Base-by-base conservation (phyloP, 2,329 filamentous ascomycete genomes). In the Fusarium poae region DNA sequence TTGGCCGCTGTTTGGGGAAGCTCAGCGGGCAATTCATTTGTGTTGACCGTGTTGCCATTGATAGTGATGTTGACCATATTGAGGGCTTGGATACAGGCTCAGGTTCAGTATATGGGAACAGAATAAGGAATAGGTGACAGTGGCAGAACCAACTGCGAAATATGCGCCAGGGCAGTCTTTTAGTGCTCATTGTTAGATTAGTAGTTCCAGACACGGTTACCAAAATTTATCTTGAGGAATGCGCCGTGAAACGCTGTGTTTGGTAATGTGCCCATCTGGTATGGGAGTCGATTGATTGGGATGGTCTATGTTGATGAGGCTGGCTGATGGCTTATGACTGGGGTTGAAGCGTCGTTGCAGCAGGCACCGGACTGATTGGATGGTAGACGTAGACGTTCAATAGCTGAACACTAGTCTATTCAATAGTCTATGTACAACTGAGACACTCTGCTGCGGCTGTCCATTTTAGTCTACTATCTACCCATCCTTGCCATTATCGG, bases 71-170 rank as follows among this genome's bases (percentile, higher is more conserved):
- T 35, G 7, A 11, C 34, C 34, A 35, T 35, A 8, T 6, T 35
- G 34, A n/a, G 9, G n/a, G 34, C 0, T n/a, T 3, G 34, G 18
- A 18, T 35, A 0, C 9, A n/a, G 34, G 9, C 8, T 3, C n/a
- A 35, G 5, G 5, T 35, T 18, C 18, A 4, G 6, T 9, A 11
- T 35, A 10, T 9, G 9, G 5, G 8, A n/a, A 35, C 16, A 35
- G 5, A 9, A n/a, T 9, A 5, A n/a, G 16, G 10, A 35, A 11
- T 11, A 3, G 16, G 16, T 10, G 34, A 35, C n/a, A 8, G 18
- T 18, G 16, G 8, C 18, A 11, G 34, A 18, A 10, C 5, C 1
- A 5, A 5, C 34, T 10, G 34, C 34, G 16, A 35, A 35, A 11
- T 35, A 35, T 35, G 34, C 16, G n/a, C 34, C 16, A n/a, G 34